Conservation (phyloP, 306 rosid genomes). For the Quercus ilex region DNA sequence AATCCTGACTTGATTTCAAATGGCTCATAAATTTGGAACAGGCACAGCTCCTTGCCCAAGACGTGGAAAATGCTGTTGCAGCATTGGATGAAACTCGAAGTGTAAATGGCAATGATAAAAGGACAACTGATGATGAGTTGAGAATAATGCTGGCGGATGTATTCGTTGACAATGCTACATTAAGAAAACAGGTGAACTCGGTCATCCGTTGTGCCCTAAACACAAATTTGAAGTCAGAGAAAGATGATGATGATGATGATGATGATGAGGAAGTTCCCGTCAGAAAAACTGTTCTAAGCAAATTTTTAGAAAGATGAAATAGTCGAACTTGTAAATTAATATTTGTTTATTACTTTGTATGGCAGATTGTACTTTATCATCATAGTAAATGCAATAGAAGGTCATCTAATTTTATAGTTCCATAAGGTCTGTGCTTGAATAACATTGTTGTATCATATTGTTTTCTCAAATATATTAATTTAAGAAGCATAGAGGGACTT, state of each 20-base stretch:
- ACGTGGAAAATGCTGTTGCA: conserved; percentile 45
- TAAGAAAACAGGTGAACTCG: conserved; percentile 77
- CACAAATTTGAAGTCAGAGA: conserved; percentile 39
- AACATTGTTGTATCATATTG: background rate
- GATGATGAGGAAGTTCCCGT: conserved; percentile 46
- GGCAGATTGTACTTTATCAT: background rate
- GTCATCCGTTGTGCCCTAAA: conserved; percentile 69
- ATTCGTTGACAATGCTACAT: conserved; percentile 76
- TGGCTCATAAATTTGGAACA: conserved; percentile 36
- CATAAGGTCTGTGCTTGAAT: background rate
- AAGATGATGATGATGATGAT: conserved; percentile 36
- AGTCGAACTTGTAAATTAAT: conserved; percentile 1
- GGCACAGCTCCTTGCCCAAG: conserved; percentile 92
- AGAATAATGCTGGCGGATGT: conserved; percentile 64
- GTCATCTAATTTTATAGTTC: background rate
- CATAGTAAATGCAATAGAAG: background rate
- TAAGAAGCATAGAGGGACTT: background rate
- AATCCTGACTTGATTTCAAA: conserved; percentile 12
- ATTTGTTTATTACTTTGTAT: background rate
- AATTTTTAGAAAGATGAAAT: conserved; percentile 57
- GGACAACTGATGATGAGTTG: conserved; percentile 47
- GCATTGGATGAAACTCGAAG: conserved; percentile 31
- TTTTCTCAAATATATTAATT: background rate
- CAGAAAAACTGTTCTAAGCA: conserved; percentile 63
- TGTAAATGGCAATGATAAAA: conserved; percentile 20